A percentile compares a stretch with the other conserved stretches of the same genome.
phyloP scores from a whole-genome alignment of 2,329 filamentous ascomycete genomes.

The Cladorrhinum sp. region DNA sequence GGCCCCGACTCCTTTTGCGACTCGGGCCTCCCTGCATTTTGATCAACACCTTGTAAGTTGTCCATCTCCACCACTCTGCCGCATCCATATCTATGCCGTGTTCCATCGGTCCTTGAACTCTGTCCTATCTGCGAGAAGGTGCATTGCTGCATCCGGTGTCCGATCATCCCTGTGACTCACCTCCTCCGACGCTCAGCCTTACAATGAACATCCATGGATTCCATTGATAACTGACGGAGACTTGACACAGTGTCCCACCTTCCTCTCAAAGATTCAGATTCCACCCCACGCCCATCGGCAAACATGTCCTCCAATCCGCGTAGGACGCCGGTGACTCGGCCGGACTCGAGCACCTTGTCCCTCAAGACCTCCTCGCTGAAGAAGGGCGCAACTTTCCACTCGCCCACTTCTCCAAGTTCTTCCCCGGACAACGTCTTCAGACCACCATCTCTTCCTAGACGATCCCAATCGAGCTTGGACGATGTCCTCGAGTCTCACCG shows the following conservation, averaged over 20 bases:
- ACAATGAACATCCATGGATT: slow-evolving; percentile 15
- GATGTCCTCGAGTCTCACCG: slow-evolving; percentile 68
- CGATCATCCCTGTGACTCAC: slow-evolving; percentile 28
- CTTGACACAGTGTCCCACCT: slow-evolving; percentile 22
- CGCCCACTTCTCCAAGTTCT: slow-evolving; percentile 43
- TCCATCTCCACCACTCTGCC: not conserved
- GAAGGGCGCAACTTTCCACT: slow-evolving; percentile 69
- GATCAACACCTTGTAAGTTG: not conserved
- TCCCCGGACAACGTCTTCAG: slow-evolving; percentile 41
- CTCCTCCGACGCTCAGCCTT: slow-evolving; percentile 17
- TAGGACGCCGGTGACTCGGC: slow-evolving; percentile 43
- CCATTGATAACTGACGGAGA: slow-evolving; percentile 26
- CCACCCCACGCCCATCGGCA: slow-evolving; percentile 28
- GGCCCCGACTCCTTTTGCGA: not conserved
- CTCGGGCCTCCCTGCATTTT: not conserved
- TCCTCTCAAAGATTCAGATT: slow-evolving; percentile 19
- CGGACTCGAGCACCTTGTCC: slow-evolving; percentile 41
- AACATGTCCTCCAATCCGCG: slow-evolving; percentile 40
- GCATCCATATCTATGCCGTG: not conserved
- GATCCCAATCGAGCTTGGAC: slow-evolving; percentile 67
- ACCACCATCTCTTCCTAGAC: slow-evolving; percentile 56
- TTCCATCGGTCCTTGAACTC: not conserved
- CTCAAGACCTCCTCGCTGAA: slow-evolving; percentile 59
- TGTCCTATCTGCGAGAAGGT: slow-evolving; percentile 9
- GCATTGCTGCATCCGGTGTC: slow-evolving; percentile 18